Percentiles rank a stretch among this genome's conserved stretches.
Evolutionary conservation across 306 rosid species (phyloP).

Genomic region (Corylus heterophylla): DNA sequence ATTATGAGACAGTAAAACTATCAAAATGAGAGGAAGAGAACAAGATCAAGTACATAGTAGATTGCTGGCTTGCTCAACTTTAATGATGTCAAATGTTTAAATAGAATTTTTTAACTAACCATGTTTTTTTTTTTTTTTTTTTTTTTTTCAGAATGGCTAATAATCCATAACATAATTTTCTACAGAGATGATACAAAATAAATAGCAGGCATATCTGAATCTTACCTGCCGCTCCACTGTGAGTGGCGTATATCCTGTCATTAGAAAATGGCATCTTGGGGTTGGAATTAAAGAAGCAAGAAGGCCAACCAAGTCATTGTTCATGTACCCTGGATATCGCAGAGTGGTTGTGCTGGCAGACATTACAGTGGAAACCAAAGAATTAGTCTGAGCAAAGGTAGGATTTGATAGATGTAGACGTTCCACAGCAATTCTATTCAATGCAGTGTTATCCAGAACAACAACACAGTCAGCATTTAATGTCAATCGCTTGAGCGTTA

Average conservation of each 20-base stretch:
- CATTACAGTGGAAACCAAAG: constrained; percentile 97
- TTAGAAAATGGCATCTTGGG: constrained; percentile 97
- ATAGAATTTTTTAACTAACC: neutral
- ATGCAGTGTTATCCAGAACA: constrained; percentile 97
- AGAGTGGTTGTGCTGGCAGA: constrained; percentile 98
- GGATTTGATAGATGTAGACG: constrained; percentile 97
- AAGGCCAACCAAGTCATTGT: constrained; percentile 98
- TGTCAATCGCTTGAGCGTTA: constrained; percentile 90
- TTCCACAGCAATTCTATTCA: constrained; percentile 95
- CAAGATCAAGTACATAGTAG: neutral
- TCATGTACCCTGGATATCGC: constrained; percentile 99
- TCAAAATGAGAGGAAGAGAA: neutral
- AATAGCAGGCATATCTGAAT: constrained; percentile 4
- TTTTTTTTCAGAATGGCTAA: neutral
- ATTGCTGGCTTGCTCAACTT: constrained; percentile 14
- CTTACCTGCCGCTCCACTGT: constrained; percentile 97
- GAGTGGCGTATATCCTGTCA: constrained; percentile 98
- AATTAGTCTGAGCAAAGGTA: constrained; percentile 97
- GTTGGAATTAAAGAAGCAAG: constrained; percentile 97
- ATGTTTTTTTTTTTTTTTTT: no score
- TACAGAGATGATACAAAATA: neutral
- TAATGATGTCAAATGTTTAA: constrained; percentile 12
- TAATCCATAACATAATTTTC: neutral
- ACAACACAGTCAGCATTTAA: constrained; percentile 99
- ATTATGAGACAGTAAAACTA: constrained; percentile 2